Evolutionary conservation across 139 green algal species (phyloP).

Genomic region (Closterium sp.): DNA sequence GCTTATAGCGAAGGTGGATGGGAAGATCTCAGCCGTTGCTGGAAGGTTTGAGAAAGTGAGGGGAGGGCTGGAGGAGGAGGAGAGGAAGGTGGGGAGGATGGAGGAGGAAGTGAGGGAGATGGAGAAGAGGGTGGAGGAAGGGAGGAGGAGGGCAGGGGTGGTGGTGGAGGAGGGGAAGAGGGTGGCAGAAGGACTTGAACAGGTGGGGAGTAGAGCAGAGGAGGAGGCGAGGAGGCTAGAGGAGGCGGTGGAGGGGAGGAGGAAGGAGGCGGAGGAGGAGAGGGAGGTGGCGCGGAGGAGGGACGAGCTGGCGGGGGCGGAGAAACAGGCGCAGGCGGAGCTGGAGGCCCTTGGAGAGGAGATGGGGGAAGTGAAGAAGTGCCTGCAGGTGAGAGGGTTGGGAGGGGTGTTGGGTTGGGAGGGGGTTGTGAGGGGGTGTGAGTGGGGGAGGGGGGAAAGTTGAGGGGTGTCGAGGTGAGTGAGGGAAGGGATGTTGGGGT

Average conservation of each 20-base stretch:
- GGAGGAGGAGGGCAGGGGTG: constrained; percentile 13
- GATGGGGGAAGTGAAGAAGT: not conserved
- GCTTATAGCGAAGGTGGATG: constrained; percentile 3
- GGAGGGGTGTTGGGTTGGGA: too few species aligned
- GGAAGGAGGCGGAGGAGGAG: not conserved
- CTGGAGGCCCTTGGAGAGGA: not conserved
- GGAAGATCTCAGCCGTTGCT: not conserved
- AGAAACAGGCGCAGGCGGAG: constrained; percentile 6
- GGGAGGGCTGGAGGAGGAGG: not conserved
- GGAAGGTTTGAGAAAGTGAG: constrained; percentile 3
- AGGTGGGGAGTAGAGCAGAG: not conserved
- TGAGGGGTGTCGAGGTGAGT: too few species aligned
- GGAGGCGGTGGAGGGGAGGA: constrained; percentile 10
- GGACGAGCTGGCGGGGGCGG: not conserved
- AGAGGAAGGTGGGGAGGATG: not conserved
- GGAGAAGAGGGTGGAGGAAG: constrained; percentile 5
- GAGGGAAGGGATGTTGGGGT: too few species aligned
- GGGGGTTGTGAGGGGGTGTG: too few species aligned
- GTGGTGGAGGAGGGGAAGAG: not conserved
- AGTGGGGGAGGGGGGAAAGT: too few species aligned
- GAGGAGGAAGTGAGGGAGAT: not conserved
- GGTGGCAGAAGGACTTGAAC: not conserved
- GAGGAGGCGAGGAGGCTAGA: not conserved
- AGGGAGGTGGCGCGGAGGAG: not conserved
- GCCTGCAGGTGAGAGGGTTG: constrained; percentile 13